phyloP scores from a whole-genome alignment of 768 basidiomycete genomes.

The Suillus plorans region DNA sequence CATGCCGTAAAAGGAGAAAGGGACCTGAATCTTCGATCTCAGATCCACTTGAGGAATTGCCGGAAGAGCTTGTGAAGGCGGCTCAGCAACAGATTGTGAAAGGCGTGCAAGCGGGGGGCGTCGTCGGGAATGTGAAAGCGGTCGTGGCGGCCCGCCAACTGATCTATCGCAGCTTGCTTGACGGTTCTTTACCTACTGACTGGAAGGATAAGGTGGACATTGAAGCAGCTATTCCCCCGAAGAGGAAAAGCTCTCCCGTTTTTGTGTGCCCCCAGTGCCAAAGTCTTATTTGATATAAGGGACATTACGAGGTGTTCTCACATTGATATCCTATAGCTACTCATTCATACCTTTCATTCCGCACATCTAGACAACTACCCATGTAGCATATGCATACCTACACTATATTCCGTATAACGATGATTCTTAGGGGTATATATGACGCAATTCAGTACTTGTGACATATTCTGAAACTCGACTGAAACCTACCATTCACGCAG shows the following conservation, averaged over 20 bases:
- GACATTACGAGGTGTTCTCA: background rate
- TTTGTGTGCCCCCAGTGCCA: conserved; percentile 44
- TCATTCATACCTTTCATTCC: background rate
- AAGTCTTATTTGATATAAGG: conserved; percentile 38
- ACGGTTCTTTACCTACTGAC: conserved; percentile 33
- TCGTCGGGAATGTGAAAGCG: conserved; percentile 50
- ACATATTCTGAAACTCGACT: too few species aligned
- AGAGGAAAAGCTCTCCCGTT: conserved; percentile 21
- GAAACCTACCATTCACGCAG: background rate
- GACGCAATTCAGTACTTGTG: background rate
- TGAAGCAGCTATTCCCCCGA: conserved; percentile 21
- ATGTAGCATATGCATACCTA: background rate
- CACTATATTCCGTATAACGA: background rate
- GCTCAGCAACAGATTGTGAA: conserved; percentile 57
- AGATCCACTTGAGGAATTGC: conserved; percentile 28
- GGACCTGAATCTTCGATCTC: background rate
- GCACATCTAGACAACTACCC: background rate
- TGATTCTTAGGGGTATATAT: background rate
- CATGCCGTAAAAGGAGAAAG: conserved; percentile 20
- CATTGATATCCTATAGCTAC: background rate
- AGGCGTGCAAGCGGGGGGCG: conserved; percentile 41
- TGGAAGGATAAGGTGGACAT: conserved; percentile 39
- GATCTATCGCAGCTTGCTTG: conserved; percentile 40
- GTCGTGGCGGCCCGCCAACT: conserved; percentile 48
- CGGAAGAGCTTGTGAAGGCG: conserved; percentile 37